Percentiles rank a stretch among this genome's conserved stretches.
phyloP scores from a whole-genome alignment of 768 basidiomycete species.

The Russula brevipes region DNA sequence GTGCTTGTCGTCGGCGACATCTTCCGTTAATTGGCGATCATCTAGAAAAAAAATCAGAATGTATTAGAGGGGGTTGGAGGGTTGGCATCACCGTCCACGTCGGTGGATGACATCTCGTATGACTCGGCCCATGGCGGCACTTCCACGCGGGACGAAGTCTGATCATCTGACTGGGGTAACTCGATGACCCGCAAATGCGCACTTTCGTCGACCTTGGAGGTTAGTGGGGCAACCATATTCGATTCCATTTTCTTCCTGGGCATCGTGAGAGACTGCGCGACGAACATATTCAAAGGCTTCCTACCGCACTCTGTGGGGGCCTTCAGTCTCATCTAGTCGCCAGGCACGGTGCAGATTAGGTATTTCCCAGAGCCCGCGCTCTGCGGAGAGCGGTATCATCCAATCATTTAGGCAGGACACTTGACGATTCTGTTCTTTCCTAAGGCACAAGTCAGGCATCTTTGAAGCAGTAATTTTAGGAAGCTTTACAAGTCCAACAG shows the following conservation, averaged over 20 bases:
- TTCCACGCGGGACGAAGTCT: conserved; percentile 49
- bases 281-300: conserved; percentile 15
- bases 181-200: conserved; percentile 47
- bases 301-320: conserved; percentile 80
- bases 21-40: conserved; percentile 57
- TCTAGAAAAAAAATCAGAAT: conserved; percentile 30
- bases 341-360: conserved; percentile 48
- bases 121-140: conserved; percentile 70
- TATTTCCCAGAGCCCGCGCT: conserved; percentile 79
- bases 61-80: not conserved
- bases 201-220: conserved; percentile 43
- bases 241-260: conserved; percentile 74
- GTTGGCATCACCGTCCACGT: conserved; percentile 48
- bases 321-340: conserved; percentile 89
- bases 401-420: conserved; percentile 56
- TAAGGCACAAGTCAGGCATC: conserved; percentile 31
- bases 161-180: conserved; percentile 46
- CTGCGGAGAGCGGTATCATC: conserved; percentile 56
- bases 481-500: conserved; percentile 62
- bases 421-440: conserved; percentile 74
- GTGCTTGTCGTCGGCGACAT: conserved; percentile 84
- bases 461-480: not conserved
- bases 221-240: conserved; percentile 42
- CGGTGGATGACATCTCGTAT: conserved; percentile 61
- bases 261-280: not conserved